Conservation (phyloP, 2,329 filamentous ascomycete genomes). For the Aspergillus sp. region DNA sequence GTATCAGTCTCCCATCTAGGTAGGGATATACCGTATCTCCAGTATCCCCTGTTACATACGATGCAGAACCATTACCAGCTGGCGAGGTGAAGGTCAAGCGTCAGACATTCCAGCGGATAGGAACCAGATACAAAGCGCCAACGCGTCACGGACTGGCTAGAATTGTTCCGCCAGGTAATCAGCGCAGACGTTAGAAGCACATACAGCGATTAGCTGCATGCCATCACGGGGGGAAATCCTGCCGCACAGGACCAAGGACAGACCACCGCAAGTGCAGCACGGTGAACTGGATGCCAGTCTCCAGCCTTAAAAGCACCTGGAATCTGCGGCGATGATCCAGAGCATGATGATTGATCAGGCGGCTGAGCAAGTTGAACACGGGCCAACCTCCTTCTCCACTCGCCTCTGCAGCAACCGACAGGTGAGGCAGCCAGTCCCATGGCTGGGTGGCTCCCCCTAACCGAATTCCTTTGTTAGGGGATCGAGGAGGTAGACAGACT, state of each 20-base stretch:
- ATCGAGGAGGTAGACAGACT: too few species aligned
- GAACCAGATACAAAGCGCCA: too few species aligned
- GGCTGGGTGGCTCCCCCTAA: background rate
- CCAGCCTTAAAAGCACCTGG: background rate
- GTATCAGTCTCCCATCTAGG: too few species aligned
- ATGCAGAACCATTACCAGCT: too few species aligned
- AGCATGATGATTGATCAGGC: too few species aligned
- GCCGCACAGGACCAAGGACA: background rate
- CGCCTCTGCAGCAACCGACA: slow-evolving; percentile 9
- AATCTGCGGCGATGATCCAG: background rate
- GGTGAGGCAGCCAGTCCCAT: slow-evolving; percentile 20
- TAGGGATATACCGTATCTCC: too few species aligned
- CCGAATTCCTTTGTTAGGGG: too few species aligned
- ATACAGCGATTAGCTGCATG: background rate
- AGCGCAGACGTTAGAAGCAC: background rate
- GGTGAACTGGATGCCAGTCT: too few species aligned
- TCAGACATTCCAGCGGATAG: too few species aligned
- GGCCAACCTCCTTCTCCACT: slow-evolving; percentile 6
- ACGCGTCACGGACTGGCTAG: background rate
- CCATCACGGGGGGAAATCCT: background rate
- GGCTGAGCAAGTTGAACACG: background rate
- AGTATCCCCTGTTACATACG: too few species aligned
- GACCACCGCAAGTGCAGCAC: too few species aligned
- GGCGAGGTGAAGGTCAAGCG: too few species aligned
- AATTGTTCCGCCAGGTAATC: background rate